Base-by-base conservation (phyloP, 768 basidiomycete genomes). In the Calocera viscosa region DNA sequence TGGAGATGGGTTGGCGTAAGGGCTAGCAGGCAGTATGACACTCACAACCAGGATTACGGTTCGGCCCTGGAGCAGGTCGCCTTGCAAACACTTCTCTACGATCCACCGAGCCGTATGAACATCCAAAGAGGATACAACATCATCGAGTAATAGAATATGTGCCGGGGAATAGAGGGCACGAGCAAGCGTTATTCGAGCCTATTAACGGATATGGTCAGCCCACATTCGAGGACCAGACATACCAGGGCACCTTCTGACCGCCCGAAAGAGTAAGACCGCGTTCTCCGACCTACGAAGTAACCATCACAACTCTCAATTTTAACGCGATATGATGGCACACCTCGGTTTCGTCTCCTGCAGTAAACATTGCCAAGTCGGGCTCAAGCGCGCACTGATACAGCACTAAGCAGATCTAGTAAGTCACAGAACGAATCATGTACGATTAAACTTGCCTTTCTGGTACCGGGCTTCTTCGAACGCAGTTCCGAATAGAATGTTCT, bases 271-370 rank as follows among this genome's bases (percentile, higher is more conserved):
- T 88, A 10, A 86, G 73, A 1, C 86, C 87, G 70, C 85, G 86
- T 72, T 89, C 87, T 10, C 87, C 86, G 30, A 88, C 83, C 65
- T 66, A 26, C n/a, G n/a, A 35, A 22, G 41, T 17, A 30, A 64
- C 28, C 14, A 33, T 17, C 7, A 32, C n/a, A 49, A 16, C 7
- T 28, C 14, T 65, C 10, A 5, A 34, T 19, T 24, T 7, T 5
- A 17, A 63, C 24, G 47, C 10, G 41, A 12, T 32, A 12, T 12
- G n/a, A 14, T 49, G 49, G 17, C 47, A 38, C 32, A 66, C 65
- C 75, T 89, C 87, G 7, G 87, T 87, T 41, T 78, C 71, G 72
- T 88, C 88, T 0, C 87, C 86, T 24, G 86, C 86, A 30, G 80
- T 78, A 68, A 83, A 80, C 33, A 84, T 69, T 34, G 71, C 75